Base-by-base conservation (phyloP, 805 yeast genomes). In the Hanseniaspora osmophila region DNA sequence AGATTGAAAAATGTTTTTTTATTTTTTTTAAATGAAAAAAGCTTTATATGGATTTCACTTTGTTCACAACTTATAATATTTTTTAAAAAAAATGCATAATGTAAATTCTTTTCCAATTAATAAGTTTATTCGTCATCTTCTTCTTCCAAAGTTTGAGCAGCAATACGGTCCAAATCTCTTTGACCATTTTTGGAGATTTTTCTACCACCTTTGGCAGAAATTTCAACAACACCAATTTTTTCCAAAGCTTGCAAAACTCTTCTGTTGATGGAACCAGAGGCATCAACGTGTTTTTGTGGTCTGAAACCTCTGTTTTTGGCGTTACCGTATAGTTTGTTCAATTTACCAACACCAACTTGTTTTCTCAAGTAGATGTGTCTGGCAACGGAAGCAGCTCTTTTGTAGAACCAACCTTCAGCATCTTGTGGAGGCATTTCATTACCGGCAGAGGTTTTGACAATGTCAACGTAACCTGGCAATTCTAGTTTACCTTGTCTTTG, bases 121-220 rank as follows among this genome's bases (percentile, higher is more conserved):
- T 22, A 22, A 22, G 27, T 40, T 46, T 46, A 46, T 46, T 46
- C 48, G 42, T 46, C 48, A 38, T 46, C 48, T 67, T 84, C 48
- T 67, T 84, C 94, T 66, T 84, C 92, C 71, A 84, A 79, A 70
- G 95, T 86, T 77, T 87, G 95, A 71, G 95, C 95, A 68, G 97
- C 97, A 72, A 90, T 90, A 82, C 99, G 96, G 78, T 92, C 99
- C 77, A 92, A 84, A 78, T 92, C 99, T 85, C 98, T 88, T 78
- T 90, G 97, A 71, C 99, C 99, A 75, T 87, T 84, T 70, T 86
- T 96, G 56, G 96, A 83, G 80, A 92, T 86, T 75, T 88, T 86
- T 82, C 98, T 92, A 73, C 98, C 98, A 71, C 96, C 96, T 75
- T 85, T 86, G 74, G 87, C 84, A 68, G 95, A 80, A 70, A 83